phyloP scores from a whole-genome alignment of 345 rosid species.

The Citrus reticulata region DNA sequence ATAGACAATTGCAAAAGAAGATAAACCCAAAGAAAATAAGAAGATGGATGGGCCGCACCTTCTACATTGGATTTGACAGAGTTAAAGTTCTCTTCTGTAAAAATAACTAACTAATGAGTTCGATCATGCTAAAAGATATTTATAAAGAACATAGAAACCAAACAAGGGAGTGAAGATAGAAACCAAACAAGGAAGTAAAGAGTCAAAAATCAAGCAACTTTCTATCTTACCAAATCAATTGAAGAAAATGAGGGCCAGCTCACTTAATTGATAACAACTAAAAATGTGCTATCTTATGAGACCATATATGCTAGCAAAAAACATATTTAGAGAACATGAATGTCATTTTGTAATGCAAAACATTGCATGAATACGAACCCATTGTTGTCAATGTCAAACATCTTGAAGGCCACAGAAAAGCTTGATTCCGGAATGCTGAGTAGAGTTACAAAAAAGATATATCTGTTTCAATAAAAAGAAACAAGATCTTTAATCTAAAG shows the following conservation, averaged over 20 bases:
- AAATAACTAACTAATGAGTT: background rate
- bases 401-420: slow-evolving; percentile 81
- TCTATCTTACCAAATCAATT: background rate
- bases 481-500: slow-evolving; percentile 5
- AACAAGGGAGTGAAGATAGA: background rate
- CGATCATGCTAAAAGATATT: background rate
- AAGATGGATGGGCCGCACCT: background rate
- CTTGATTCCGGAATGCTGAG: slow-evolving; percentile 90
- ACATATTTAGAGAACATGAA: background rate
- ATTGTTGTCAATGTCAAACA: slow-evolving; percentile 75
- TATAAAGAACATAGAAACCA: background rate
- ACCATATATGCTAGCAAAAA: background rate
- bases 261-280: background rate
- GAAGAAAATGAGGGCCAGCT: background rate
- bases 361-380: slow-evolving; percentile 51
- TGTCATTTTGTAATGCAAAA: slow-evolving; percentile 4
- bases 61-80: background rate
- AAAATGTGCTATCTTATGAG: background rate
- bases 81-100: background rate
- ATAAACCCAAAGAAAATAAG: background rate
- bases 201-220: background rate
- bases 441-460: slow-evolving; percentile 84
- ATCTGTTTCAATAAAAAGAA: slow-evolving; percentile 45
- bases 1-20: background rate
- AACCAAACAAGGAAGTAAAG: background rate